Evolutionary conservation across 164 flowering plant species (phyloP).

Genomic region (Brasenia schreberi): DNA sequence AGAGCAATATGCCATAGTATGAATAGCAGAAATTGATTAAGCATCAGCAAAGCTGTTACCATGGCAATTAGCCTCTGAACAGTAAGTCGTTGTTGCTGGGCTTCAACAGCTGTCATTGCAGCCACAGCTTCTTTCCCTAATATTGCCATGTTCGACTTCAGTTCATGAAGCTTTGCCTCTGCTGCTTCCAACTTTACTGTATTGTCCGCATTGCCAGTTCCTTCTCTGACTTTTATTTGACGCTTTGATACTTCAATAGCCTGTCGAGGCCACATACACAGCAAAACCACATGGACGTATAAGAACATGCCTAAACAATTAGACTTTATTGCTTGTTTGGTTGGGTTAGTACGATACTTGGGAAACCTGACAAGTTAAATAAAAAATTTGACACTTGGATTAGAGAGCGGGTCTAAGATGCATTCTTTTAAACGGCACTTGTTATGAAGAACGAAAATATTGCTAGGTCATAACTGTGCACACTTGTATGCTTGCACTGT

Average conservation of each 20-base stretch:
- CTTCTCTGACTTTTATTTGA: conserved; percentile 67
- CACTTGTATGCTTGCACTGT: too few species aligned
- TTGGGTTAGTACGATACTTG: too few species aligned
- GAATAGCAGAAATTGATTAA: not conserved
- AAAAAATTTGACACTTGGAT: too few species aligned
- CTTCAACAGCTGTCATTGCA: conserved; percentile 95
- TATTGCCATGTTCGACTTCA: conserved; percentile 60
- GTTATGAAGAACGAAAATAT: too few species aligned
- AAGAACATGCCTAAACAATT: too few species aligned
- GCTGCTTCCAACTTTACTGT: conserved; percentile 66
- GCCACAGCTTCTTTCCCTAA: conserved; percentile 93
- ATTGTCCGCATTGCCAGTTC: conserved; percentile 38
- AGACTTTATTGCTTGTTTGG: too few species aligned
- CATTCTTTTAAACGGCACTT: too few species aligned
- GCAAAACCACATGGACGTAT: not conserved
- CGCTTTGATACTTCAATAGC: conserved; percentile 86
- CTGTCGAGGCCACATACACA: conserved; percentile 22
- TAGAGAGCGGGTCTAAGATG: too few species aligned
- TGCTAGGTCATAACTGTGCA: too few species aligned
- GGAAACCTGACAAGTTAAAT: too few species aligned
- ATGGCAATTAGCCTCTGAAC: conserved; percentile 77
- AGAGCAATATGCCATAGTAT: not conserved
- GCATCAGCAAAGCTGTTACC: conserved; percentile 26
- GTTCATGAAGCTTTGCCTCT: conserved; percentile 70
- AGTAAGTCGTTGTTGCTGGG: conserved; percentile 88